Percentiles rank a stretch among this genome's conserved stretches.
These are phyloP conservation scores for Leucoagaricus sp. DNA, from an alignment of 1,284 basidiomycete species.

Conservation along the genomic window DNA sequence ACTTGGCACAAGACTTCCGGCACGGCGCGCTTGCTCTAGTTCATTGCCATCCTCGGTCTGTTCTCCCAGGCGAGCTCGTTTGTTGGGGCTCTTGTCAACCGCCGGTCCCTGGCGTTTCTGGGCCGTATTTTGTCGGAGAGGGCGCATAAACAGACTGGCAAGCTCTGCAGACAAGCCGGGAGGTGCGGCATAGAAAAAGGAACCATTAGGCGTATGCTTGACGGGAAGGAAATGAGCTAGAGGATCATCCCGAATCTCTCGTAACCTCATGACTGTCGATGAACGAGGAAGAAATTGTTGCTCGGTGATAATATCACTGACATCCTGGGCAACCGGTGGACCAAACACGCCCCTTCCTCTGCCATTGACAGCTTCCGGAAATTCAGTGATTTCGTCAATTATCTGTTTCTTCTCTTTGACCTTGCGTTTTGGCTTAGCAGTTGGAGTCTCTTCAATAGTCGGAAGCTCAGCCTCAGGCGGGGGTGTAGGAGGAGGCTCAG, in stretches of 20 bases:
- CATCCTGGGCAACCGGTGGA: constrained; percentile 63
- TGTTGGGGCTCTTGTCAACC: constrained; percentile 57
- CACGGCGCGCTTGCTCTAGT: constrained; percentile 71
- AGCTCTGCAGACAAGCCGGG: constrained; percentile 83
- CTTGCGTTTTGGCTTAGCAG: constrained; percentile 55
- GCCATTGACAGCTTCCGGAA: constrained; percentile 66
- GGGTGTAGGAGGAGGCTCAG: constrained; percentile 70
- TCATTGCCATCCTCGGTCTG: constrained; percentile 54
- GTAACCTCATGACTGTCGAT: constrained; percentile 76
- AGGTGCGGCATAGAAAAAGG: constrained; percentile 81
- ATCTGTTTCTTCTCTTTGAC: constrained; percentile 77
- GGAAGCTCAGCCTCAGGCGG: constrained; percentile 37
- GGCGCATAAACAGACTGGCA: constrained; percentile 81
- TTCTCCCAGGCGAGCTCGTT: constrained; percentile 56
- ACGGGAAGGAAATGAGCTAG: constrained; percentile 84
- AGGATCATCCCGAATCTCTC: constrained; percentile 86
- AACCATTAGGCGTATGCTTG: constrained; percentile 66
- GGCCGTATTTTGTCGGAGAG: constrained; percentile 46
- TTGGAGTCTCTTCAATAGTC: constrained; percentile 25
- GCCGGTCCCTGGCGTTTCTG: constrained; percentile 57
- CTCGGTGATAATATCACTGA: constrained; percentile 74
- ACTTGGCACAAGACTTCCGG: constrained; percentile 60
- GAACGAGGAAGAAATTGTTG: constrained; percentile 86
- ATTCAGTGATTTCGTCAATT: constrained; percentile 82
- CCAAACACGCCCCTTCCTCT: constrained; percentile 56